Evolutionary conservation across 768 basidiomycete species (phyloP).

Genomic region (Podaxis sp.): DNA sequence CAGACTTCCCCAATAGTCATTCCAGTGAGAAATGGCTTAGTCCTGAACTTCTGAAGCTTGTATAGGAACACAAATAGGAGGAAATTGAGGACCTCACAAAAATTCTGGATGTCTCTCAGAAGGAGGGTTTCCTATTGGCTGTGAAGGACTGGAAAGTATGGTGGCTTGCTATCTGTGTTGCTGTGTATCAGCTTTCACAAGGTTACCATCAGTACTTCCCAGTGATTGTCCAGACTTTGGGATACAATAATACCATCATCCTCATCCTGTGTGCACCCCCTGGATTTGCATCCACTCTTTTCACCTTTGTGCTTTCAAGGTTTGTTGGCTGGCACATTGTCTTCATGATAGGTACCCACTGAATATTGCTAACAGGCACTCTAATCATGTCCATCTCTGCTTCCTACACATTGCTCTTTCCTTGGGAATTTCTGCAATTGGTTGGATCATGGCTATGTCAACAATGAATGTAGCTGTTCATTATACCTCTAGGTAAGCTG

Average conservation of each 20-base stretch:
- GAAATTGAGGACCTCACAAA: conserved; percentile 30
- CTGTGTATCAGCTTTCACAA: conserved; percentile 40
- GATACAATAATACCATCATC: conserved; percentile 51
- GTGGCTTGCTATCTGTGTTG: conserved; percentile 52
- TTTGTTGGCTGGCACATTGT: conserved; percentile 17
- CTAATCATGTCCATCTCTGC: conserved; percentile 56
- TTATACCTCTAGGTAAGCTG: conserved; percentile 48
- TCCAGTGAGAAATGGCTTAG: conserved; percentile 22
- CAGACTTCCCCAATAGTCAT: conserved; percentile 25
- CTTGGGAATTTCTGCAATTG: conserved; percentile 49
- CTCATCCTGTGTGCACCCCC: conserved; percentile 65
- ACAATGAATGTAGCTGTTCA: conserved; percentile 46
- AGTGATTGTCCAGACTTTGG: conserved; percentile 60
- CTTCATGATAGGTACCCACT: not conserved
- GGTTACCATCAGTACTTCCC: conserved; percentile 63
- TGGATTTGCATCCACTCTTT: conserved; percentile 45
- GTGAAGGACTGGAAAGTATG: conserved; percentile 65
- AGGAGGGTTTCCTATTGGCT: conserved; percentile 39
- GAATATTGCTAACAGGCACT: conserved; percentile 35
- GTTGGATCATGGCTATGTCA: conserved; percentile 50
- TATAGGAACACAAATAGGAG: conserved; percentile 40
- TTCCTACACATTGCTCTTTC: conserved; percentile 51
- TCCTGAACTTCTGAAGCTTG: conserved; percentile 17
- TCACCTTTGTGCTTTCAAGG: conserved; percentile 40
- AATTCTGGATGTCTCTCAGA: conserved; percentile 1